Base-by-base conservation (phyloP, 2,329 filamentous ascomycete species). In the Zasmidium cellare region DNA sequence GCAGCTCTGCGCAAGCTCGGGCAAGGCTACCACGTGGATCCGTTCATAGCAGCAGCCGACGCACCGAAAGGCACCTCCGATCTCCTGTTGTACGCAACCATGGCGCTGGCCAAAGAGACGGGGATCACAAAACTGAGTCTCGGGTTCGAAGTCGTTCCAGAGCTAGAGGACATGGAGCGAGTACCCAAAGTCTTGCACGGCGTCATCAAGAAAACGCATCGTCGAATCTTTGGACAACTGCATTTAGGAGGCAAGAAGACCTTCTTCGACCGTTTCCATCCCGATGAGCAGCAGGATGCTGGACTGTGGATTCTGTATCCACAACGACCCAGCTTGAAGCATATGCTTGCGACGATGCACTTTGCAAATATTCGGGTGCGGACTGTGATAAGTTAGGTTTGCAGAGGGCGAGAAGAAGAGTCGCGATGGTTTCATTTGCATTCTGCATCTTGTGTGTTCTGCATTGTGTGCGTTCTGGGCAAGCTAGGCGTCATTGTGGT, bases 311-410 rank as follows among this genome's bases (percentile, higher is more conserved):
- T 57, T 35, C n/a, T 57, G 14, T n/a, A 46, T 52, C 25, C 31
- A 7, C 14, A 51, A 14, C n/a, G n/a, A 48, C 48, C 48, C 24
- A 44, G 49, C 2, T 9, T 52, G 12, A 57, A 41, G 24, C 22
- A 51, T 16, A 35, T 52, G 38, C 9, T 56, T 28, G 54, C 54
- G n/a, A 56, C 46, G 54, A 28, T 48, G 38, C 55, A 57, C 52
- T 52, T 52, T 47, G 55, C 55, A 14, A 52, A 52, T 38, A 48
- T 57, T 31, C 38, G 53, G 12, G 11, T 56, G 7, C 25, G 46
- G 22, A 31, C 9, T 19, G 35, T 56, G 14, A 19, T 55, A 25
- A 24, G 2, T 11, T 31, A 31, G n/a, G n/a, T n/a, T n/a, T n/a
- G n/a, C n/a, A n/a, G n/a, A n/a, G n/a, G n/a, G n/a, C n/a, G n/a